phyloP scores from a whole-genome alignment of 495 filamentous ascomycete genomes.

The Chaetomium tenue region DNA sequence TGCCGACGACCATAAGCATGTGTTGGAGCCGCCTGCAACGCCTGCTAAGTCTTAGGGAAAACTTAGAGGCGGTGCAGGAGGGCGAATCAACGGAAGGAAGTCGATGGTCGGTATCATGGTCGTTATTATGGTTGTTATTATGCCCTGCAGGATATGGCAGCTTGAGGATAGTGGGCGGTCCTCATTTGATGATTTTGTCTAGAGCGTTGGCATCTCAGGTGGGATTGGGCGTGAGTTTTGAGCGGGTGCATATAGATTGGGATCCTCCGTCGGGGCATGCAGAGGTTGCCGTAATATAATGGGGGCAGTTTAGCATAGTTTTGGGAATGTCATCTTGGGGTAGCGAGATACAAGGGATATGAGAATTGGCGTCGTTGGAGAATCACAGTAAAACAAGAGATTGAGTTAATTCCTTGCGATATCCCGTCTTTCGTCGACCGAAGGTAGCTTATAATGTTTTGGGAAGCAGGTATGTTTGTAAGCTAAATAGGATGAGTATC shows the following conservation, averaged over 20 bases:
- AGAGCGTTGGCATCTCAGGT: neutral
- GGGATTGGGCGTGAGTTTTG: neutral
- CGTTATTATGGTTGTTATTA: neutral
- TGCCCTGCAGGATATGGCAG: slow-evolving; percentile 10
- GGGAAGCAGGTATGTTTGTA: too few species aligned
- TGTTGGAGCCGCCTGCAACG: slow-evolving; percentile 51
- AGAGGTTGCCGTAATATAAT: neutral
- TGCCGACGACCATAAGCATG: slow-evolving; percentile 52
- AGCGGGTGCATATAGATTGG: slow-evolving; percentile 13
- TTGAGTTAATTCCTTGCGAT: too few species aligned
- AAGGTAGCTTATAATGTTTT: too few species aligned
- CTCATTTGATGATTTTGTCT: neutral
- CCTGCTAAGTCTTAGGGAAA: slow-evolving; percentile 22
- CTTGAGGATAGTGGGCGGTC: neutral
- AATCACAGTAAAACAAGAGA: too few species aligned
- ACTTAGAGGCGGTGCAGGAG: neutral
- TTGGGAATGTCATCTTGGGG: neutral
- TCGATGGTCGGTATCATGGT: neutral
- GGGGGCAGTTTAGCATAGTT: neutral
- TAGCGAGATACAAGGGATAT: neutral
- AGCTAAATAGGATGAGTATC: too few species aligned
- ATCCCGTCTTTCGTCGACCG: too few species aligned
- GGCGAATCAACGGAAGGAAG: neutral
- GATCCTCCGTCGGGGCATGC: neutral
- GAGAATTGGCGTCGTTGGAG: too few species aligned